phyloP scores from a whole-genome alignment of 331 rosid species.

The Acacia concinna region DNA sequence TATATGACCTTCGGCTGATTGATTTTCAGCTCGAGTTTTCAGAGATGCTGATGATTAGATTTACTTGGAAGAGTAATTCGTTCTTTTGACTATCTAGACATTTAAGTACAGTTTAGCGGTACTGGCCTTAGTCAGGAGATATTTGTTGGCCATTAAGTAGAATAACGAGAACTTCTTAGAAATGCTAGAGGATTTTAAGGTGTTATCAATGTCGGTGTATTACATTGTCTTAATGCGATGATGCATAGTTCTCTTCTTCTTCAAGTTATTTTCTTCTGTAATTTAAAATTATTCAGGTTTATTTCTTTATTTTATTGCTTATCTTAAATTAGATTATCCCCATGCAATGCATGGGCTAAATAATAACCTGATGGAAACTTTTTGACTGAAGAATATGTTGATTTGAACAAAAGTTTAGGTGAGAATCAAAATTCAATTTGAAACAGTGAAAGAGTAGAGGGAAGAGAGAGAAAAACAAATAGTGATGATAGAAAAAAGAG shows the following conservation, averaged over 20 bases:
- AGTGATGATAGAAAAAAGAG: not conserved
- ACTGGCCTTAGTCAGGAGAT: not conserved
- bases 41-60: not conserved
- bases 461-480: not conserved
- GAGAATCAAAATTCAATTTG: no score
- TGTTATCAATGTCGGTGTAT: not conserved
- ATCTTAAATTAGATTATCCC: not conserved
- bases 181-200: not conserved
- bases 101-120: not conserved
- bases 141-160: not conserved
- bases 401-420: not conserved
- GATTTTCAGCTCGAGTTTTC: not conserved
- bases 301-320: slow-evolving; percentile 24
- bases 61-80: not conserved
- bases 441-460: no score
- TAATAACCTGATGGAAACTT: not conserved
- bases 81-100: not conserved
- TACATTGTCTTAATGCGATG: slow-evolving; percentile 1
- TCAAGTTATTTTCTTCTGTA: not conserved
- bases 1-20: not conserved
- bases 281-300: not conserved
- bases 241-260: not conserved
- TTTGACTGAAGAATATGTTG: not conserved
- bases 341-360: not conserved
- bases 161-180: not conserved